Percentiles rank a stretch among this genome's conserved stretches.
Evolutionary conservation across 2,329 filamentous ascomycete species (phyloP).

Genomic region (Celoporthe dispersa): DNA sequence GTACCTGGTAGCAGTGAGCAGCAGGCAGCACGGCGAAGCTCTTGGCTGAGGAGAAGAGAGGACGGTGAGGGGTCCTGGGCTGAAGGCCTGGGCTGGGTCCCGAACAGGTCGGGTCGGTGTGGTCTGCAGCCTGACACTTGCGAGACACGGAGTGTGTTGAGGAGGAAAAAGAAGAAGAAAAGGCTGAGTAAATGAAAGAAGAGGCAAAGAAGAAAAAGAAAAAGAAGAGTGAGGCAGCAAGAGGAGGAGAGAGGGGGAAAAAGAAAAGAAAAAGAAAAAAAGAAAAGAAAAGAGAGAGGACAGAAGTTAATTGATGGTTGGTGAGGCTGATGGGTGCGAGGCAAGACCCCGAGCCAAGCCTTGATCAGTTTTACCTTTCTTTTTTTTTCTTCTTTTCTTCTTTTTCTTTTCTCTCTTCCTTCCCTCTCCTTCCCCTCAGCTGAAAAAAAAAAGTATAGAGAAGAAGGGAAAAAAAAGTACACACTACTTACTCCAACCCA

Average conservation of each 20-base stretch:
- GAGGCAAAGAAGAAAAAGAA: not conserved
- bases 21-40: not conserved
- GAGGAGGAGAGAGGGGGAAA: not conserved
- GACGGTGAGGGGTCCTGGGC: not conserved
- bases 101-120: constrained; percentile 3
- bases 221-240: not conserved
- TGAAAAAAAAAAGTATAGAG: not conserved
- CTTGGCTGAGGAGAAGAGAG: not conserved
- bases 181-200: not conserved
- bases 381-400: not conserved
- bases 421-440: not conserved
- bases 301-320: not conserved
- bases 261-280: not conserved
- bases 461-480: not conserved
- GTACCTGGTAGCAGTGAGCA: not conserved
- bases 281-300: not conserved
- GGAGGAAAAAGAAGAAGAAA: too few relatives aligned
- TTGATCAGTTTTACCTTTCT: not conserved
- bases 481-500: not conserved
- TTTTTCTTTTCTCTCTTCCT: not conserved
- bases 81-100: not conserved
- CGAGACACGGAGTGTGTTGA: constrained; percentile 4
- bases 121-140: constrained; percentile 7
- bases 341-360: not conserved
- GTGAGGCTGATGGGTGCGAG: not conserved